Base-by-base conservation (phyloP, 2,329 filamentous ascomycete genomes). In the Rhytidhysteron rufulum region DNA sequence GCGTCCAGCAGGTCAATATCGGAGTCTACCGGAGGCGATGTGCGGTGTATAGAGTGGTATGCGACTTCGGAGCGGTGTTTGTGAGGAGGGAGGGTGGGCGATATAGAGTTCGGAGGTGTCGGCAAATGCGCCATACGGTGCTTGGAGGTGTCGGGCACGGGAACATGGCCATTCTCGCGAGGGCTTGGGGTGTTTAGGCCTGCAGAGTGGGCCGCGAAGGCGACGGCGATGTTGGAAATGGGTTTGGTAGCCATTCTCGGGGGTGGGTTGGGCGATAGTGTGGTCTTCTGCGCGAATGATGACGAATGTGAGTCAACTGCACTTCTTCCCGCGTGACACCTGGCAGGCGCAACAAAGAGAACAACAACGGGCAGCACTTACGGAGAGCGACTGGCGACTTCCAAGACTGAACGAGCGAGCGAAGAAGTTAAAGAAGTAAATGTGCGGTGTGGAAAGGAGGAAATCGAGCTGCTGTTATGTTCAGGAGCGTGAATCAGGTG, bases 21-120 rank as follows among this genome's bases (percentile, higher is more conserved):
- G 47, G 88, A 93, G 63, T 94, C 88, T 65, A 90, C 78, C 27
- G 59, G 53, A 33, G 54, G 48, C 49, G 74, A 71, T 36, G 72
- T 66, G 31, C 70, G 67, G 6, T 57, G 71, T 66, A 48, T 72
- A 58, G 43, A 72, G 62, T 34, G 68, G 62, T 39, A 69, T 64
- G 44, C 71, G 67, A 50, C 66, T 60, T 35, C 72, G 76, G 73
- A 44, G 66, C 85, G 86, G 62, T 86, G 80, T 57, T 85, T 85
- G 57, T 91, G 87, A 44, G 90, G 87, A 55, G 85, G 83, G 52
- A 96, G 77, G 54, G 81, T 84, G 35, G 91, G 91, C 47, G 90
- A 96, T 65, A 96, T 89, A 68, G 90, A 96, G 74, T 91, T 94
- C 46, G 91, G 91, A 62, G 91, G 91, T 65, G 91, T 96, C 49